These are phyloP conservation scores for Acacia pycnantha DNA, from an alignment of 331 rosid genomes.

Conservation along the genomic window DNA sequence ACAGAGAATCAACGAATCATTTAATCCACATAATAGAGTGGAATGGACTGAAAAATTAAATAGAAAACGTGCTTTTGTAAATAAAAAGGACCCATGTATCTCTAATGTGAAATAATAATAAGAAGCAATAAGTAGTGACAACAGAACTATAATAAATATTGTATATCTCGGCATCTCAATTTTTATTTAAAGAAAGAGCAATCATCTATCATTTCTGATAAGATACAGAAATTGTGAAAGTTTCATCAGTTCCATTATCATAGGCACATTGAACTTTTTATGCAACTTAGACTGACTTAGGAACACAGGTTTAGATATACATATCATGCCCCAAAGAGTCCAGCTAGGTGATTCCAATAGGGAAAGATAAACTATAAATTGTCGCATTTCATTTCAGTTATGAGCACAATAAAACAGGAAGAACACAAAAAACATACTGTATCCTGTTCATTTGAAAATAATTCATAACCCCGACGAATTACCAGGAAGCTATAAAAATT, in stretches of 20 bases:
- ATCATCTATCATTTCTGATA: background rate
- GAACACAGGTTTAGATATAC: background rate
- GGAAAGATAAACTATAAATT: background rate
- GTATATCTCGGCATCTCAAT: background rate
- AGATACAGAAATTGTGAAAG: background rate
- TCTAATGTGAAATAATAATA: no score
- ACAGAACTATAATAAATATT: no score
- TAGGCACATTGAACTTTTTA: background rate
- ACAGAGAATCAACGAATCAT: background rate
- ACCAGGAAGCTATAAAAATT: background rate
- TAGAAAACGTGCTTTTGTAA: no score
- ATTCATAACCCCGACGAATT: no score
- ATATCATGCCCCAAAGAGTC: background rate
- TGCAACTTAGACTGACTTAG: background rate
- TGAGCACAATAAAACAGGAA: constrained; percentile 21
- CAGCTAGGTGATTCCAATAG: constrained; percentile 7
- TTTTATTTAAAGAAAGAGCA: background rate
- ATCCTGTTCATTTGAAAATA: constrained; percentile 9
- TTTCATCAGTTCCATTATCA: background rate
- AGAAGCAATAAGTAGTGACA: no score
- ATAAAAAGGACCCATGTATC: no score
- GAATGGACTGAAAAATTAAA: no score
- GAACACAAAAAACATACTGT: background rate
- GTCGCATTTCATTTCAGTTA: background rate
- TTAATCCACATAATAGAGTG: no score